Base-by-base conservation (phyloP, 2,329 filamentous ascomycete genomes). In the Penicillium sp. region DNA sequence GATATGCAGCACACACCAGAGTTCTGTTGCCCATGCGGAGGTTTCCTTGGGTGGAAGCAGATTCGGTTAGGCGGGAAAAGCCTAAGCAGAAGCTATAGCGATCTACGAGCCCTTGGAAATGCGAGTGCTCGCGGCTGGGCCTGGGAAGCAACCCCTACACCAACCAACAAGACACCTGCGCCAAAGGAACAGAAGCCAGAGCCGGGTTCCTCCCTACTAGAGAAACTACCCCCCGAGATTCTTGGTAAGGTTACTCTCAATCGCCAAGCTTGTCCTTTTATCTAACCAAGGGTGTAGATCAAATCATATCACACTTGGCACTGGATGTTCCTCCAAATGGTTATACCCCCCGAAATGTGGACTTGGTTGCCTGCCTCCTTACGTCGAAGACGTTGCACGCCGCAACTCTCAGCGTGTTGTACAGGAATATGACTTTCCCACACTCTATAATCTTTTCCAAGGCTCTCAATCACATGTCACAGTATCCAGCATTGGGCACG, bases 401-500 rank as follows among this genome's bases (percentile, higher is more conserved):
- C 29, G 89, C 89, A 21, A 93, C 91, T 3, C 81, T 93, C 38
- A 85, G 86, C 67, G 90, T 91, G 7, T 84, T 95, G 53, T 94
- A 94, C 79, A 85, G 87, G 67, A 88, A 91, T 74, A 90, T 94
- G 75, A 92, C 90, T 48, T 90, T 94, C 68, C 91, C 91, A 6
- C 91, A 93, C 81, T 94, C 91, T 29, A 83, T 88, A 63, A 92
- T 93, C 74, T 95, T 93, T 79, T 88, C 88, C 73, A 94, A 94
- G 78, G 92, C 93, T 69, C 84, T 93, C 53, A 82, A 83, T 61
- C 91, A 91, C 71, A 82, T 94, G 66, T 81, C 82, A 50, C 80
- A 85, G 62, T 88, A 93, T 73, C 86, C 87, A 2, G 82, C 87
- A 8, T 82, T 93, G 58, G 91, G 91, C 50, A 89, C 87, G 46